Base-by-base conservation (phyloP, 495 filamentous ascomycete species). In the Endocarpon pusillum region DNA sequence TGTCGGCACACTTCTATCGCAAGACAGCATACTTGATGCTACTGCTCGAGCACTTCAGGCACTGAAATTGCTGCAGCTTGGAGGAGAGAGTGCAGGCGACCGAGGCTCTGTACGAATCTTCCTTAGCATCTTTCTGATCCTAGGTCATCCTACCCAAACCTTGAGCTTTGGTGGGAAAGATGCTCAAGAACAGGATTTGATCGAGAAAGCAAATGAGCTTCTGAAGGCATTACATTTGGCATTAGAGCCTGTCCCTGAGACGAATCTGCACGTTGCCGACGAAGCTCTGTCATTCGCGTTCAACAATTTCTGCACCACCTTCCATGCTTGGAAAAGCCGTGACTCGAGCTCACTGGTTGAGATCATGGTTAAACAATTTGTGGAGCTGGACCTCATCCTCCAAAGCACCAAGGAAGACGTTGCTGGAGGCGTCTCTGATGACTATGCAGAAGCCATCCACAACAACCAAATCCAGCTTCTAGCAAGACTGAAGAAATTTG, bases 321-420 rank as follows among this genome's bases (percentile, higher is more conserved):
- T 97, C 52, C 78, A 84, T 42, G 78, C 85, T 7, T 97, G 89
- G 89, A 94, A 94, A 52, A 70, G 83, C 6, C 73, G 84, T 34
- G 89, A 97, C 51, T 89, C 87, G 1, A 78, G 73, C 29, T 78
- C 83, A 3, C 55, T 97, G 21, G 77, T 96, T 37, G 81, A 91
- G 41, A 82, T 87, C 34, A 96, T 97, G 89, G 64, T 96, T 17
- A 75, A 85, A 29, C 85, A 93, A 50, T 96, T 94, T 51, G 78
- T 92, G 20, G 87, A 93, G 51, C 61, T 97, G 12, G 89, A 97
- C 49, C 72, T 84, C 17, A 97, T 97, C 21, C 93, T 84, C 75
- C 84, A 93, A 48, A 86, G 81, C 6, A 87, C 96, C 48, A 96
- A 96, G 44, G 73, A 91, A 50, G 81, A 87, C 41, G 76, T 68